Conservation (phyloP, 108 stramenopile genomes). For the Phaeodactylum tricornutum region DNA sequence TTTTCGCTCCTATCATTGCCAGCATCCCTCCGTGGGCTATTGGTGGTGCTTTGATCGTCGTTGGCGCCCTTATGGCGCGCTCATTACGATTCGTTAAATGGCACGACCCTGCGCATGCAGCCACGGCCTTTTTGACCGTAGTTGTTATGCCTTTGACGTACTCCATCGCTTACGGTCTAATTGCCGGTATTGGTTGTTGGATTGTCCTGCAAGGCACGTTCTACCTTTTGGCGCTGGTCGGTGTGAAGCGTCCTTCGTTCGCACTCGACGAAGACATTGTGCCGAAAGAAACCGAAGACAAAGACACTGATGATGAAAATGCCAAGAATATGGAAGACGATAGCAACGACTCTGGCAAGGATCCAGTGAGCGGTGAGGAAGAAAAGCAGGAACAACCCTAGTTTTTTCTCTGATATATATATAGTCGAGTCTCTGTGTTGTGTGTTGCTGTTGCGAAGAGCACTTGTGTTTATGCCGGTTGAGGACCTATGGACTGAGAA, state of each 20-base stretch:
- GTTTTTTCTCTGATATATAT: too few species aligned
- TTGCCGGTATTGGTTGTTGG: constrained; percentile 39
- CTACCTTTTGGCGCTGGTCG: constrained; percentile 16
- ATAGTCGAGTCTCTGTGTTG: too few species aligned
- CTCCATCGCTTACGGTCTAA: constrained; percentile 67
- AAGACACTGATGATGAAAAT: too few species aligned
- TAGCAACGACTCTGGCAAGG: too few species aligned
- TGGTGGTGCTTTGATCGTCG: constrained; percentile 70
- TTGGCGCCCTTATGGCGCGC: constrained; percentile 63
- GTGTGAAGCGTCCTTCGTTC: constrained; percentile 21
- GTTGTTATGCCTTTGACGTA: constrained; percentile 84
- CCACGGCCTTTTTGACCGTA: constrained; percentile 73
- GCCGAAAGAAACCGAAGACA: too few species aligned
- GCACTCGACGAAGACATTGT: too few species aligned
- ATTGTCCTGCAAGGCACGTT: constrained; percentile 20
- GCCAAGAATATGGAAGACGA: too few species aligned
- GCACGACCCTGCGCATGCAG: constrained; percentile 49
- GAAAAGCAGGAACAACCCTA: too few species aligned
- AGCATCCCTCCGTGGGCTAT: constrained; percentile 78
- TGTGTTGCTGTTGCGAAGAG: too few species aligned
- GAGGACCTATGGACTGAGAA: too few species aligned
- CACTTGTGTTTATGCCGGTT: too few species aligned
- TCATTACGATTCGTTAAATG: constrained; percentile 55
- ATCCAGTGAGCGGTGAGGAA: too few species aligned
- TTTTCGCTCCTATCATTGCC: constrained; percentile 80